Evolutionary conservation across 1,284 basidiomycete genomes (phyloP), one percentile per base, ranked within the genome.

Genomic region (Porogramme epimiltina): DNA sequence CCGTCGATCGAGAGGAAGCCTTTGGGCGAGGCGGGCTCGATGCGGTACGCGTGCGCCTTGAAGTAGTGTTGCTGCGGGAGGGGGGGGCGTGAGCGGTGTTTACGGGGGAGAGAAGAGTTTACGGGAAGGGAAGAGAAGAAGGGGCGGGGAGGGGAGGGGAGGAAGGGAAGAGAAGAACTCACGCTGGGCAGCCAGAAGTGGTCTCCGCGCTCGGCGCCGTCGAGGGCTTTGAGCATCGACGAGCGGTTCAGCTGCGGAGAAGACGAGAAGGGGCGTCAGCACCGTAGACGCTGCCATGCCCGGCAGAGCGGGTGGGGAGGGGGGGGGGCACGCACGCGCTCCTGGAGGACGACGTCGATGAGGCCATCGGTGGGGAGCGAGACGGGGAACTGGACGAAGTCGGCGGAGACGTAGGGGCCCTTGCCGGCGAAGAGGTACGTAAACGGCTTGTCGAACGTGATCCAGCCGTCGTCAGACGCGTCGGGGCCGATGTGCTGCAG

Each of bases 371-470:
- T 84, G 0, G 89, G 84, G 34, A 85, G 70, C 1, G 91, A 86
- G 3, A 91, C 85, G 0, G 93, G 93, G 69, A 94, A 95, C 47
- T 93, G 87, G 86, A 94, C 90, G 37, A 92, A 73, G 66, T 93
- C 89, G 45, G 87, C 26, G 8, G 51, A 55, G 70, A 81, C 82
- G 66, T 80, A 89, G 3, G 87, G 87, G 5, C 85, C 85, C 66
- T 89, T 85, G 1, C 87, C 87, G 8, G 84, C 85, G 61, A 79
- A 85, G 37, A 93, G 70, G 68, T 84, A 95, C 8, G 89, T 65
- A 22, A 93, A 70, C 2, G 87, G 86, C 53, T 86, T 78, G 28
- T 89, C 84, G 54, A 90, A 80, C 31, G 74, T 82, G 28, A 82
- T 82, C 89, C 85, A 92, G 15, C 84, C 88, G 49, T 80, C 82